Percentiles rank a stretch among this genome's conserved stretches.
These are phyloP conservation scores for Citrullus colocynthis DNA, from an alignment of 306 rosid species.

Conservation along the genomic window DNA sequence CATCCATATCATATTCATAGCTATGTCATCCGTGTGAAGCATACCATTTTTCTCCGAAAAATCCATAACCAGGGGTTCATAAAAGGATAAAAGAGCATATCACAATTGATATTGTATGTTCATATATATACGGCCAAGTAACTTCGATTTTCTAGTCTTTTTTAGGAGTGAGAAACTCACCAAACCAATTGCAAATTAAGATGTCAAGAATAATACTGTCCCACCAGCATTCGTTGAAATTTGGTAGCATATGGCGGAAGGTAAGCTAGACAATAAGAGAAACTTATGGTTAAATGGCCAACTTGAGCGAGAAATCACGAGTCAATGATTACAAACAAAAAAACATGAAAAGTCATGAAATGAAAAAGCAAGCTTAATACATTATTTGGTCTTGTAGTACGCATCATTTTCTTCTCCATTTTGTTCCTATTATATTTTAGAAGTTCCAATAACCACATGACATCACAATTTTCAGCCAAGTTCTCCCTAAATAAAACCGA, in stretches of 20 bases:
- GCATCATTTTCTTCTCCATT: not conserved
- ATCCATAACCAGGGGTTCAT: not conserved
- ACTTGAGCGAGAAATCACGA: not conserved
- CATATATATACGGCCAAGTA: not conserved
- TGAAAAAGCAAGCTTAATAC: not conserved
- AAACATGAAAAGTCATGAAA: slow-evolving; percentile 9
- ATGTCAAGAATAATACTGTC: slow-evolving; percentile 96
- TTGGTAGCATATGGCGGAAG: slow-evolving; percentile 95
- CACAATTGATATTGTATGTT: not conserved
- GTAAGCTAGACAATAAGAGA: slow-evolving; percentile 45
- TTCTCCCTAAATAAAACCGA: not conserved
- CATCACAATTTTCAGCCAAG: not conserved
- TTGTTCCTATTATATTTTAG: not conserved
- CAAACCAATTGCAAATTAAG: slow-evolving; percentile 97
- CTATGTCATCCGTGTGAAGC: not conserved
- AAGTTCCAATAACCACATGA: not conserved
- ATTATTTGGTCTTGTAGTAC: not conserved
- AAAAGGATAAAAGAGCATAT: not conserved
- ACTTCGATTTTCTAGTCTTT: not conserved
- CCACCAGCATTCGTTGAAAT: slow-evolving; percentile 99
- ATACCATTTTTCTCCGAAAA: not conserved
- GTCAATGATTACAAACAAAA: not conserved
- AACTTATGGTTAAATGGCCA: not conserved
- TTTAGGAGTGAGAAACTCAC: slow-evolving; percentile 30
- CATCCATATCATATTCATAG: not conserved